These are phyloP conservation scores for Aspergillus ibericus DNA, from an alignment of 2,329 filamentous ascomycete species.

Conservation along the genomic window DNA sequence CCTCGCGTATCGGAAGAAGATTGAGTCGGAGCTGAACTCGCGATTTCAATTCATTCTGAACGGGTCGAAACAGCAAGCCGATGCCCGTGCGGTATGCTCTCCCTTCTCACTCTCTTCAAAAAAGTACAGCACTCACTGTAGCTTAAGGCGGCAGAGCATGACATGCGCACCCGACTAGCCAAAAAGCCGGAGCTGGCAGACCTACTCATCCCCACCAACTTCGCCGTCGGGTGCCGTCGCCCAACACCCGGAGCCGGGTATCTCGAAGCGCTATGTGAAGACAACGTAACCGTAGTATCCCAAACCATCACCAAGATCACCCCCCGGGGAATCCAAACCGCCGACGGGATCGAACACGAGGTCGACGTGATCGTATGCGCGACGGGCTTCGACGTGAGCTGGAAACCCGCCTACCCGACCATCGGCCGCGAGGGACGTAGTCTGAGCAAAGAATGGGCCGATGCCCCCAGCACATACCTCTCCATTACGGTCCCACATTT, in stretches of 20 bases:
- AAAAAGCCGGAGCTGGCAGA: conserved; percentile 33
- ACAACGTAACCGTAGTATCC: conserved; percentile 60
- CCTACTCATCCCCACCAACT: conserved; percentile 38
- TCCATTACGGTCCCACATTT: conserved; percentile 21
- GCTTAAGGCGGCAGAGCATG: too few relatives aligned
- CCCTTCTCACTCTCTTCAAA: too few relatives aligned
- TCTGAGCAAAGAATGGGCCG: not conserved
- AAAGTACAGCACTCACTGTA: too few relatives aligned
- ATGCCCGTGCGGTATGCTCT: conserved; percentile 36
- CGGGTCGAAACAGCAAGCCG: conserved; percentile 46
- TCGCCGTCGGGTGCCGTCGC: conserved; percentile 43
- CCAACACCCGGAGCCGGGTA: conserved; percentile 48
- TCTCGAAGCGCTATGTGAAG: conserved; percentile 61
- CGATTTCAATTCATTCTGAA: conserved; percentile 32
- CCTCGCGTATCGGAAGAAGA: conserved; percentile 28
- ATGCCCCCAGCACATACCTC: conserved; percentile 15
- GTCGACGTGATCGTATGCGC: conserved; percentile 38
- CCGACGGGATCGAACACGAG: conserved; percentile 24
- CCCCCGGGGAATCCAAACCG: conserved; percentile 29
- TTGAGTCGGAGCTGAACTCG: conserved; percentile 29
- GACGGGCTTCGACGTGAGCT: conserved; percentile 37
- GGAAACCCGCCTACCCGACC: conserved; percentile 31
- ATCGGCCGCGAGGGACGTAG: conserved; percentile 24
- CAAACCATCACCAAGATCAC: conserved; percentile 50
- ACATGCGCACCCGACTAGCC: conserved; percentile 1